A percentile compares a stretch with the other conserved stretches of the same genome.
Evolutionary conservation across 2,329 filamentous ascomycete species (phyloP).

Genomic region (Seiridium unicorne): DNA sequence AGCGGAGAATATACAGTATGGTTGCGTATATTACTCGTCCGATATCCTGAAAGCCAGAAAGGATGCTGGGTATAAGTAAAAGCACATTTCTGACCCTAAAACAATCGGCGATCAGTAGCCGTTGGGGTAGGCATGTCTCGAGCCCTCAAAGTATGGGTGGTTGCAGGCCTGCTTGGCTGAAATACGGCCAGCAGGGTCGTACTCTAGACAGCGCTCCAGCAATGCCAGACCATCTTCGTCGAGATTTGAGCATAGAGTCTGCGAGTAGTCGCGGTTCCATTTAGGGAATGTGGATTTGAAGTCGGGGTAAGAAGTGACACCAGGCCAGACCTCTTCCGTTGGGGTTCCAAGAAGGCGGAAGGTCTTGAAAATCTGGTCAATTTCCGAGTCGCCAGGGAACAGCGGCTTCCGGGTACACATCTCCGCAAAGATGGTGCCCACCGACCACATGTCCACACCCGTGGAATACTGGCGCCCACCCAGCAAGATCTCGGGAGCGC

Average conservation of each 20-base stretch:
- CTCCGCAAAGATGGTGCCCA: conserved; percentile 92
- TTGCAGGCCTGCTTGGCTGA: conserved; percentile 84
- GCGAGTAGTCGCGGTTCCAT: conserved; percentile 71
- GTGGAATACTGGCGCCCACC: conserved; percentile 91
- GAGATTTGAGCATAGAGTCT: conserved; percentile 67
- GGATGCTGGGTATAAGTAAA: conserved; percentile 18
- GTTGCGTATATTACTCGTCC: not conserved
- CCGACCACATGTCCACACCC: conserved; percentile 94
- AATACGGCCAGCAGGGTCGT: conserved; percentile 82
- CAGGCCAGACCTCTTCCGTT: conserved; percentile 79
- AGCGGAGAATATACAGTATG: not conserved
- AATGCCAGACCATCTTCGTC: conserved; percentile 71
- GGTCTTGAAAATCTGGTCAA: conserved; percentile 93
- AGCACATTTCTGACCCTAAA: not conserved
- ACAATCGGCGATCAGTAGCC: conserved; percentile 15
- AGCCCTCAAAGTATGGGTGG: conserved; percentile 74
- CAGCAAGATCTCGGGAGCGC: conserved; percentile 84
- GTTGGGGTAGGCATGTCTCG: conserved; percentile 18
- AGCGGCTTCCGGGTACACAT: conserved; percentile 94
- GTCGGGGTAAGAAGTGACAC: conserved; percentile 91
- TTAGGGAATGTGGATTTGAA: conserved; percentile 92
- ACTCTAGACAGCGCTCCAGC: conserved; percentile 71
- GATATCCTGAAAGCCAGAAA: conserved; percentile 25
- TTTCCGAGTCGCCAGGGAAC: conserved; percentile 90
- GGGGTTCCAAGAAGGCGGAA: conserved; percentile 86